Evolutionary conservation across 1,284 basidiomycete genomes (phyloP).

Genomic region (Irpex lacteus): DNA sequence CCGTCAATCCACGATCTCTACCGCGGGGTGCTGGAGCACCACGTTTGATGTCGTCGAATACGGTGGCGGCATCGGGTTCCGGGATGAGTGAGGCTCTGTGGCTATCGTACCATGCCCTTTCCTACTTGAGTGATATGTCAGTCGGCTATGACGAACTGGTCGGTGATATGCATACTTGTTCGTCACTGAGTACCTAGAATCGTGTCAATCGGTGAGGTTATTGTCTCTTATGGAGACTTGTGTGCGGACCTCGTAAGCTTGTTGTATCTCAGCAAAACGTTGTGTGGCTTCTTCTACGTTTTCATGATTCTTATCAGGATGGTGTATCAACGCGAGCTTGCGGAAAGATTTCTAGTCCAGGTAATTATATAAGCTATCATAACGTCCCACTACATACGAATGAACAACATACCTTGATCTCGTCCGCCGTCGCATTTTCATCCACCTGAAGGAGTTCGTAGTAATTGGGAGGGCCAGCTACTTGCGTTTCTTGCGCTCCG

Average conservation of each 20-base stretch:
- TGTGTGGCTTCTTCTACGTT: slow-evolving; percentile 86
- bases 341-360: slow-evolving; percentile 74
- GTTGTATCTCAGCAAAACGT: slow-evolving; percentile 86
- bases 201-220: not conserved
- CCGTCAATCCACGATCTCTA: slow-evolving; percentile 77
- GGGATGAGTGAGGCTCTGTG: slow-evolving; percentile 85
- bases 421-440: slow-evolving; percentile 80
- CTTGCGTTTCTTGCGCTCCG: slow-evolving; percentile 26
- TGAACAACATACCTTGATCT: slow-evolving; percentile 70
- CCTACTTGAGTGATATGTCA: slow-evolving; percentile 51
- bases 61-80: slow-evolving; percentile 77
- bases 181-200: slow-evolving; percentile 81
- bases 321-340: slow-evolving; percentile 79
- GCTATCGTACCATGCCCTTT: slow-evolving; percentile 98
- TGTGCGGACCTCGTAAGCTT: slow-evolving; percentile 83
- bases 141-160: slow-evolving; percentile 1
- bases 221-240: not conserved
- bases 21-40: slow-evolving; percentile 69
- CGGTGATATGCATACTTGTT: slow-evolving; percentile 62
- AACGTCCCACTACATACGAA: not conserved
- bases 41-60: slow-evolving; percentile 82
- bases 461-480: slow-evolving; percentile 55
- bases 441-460: slow-evolving; percentile 79
- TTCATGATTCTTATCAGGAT: slow-evolving; percentile 87
- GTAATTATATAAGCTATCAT: slow-evolving; percentile 9